These are phyloP conservation scores for Apiospora sp. DNA, from an alignment of 2,329 filamentous ascomycete genomes.

Conservation along the genomic window DNA sequence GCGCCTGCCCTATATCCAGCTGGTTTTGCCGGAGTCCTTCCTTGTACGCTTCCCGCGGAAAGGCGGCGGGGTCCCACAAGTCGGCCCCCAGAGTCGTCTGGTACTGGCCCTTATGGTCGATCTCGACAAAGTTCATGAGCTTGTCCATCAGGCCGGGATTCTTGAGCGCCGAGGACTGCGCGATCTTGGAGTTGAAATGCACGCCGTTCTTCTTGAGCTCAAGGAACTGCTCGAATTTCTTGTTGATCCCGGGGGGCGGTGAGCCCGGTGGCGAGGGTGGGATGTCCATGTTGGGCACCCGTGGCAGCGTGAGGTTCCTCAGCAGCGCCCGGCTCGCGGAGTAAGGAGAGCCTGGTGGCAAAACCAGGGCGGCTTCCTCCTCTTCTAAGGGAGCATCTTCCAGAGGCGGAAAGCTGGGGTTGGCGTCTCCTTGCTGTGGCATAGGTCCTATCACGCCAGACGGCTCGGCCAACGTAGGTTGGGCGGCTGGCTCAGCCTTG, in stretches of 20 bases:
- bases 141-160: slow-evolving; percentile 79
- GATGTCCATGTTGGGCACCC: slow-evolving; percentile 75
- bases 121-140: slow-evolving; percentile 71
- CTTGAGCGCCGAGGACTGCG: slow-evolving; percentile 69
- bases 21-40: slow-evolving; percentile 59
- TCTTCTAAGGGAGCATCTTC: slow-evolving; percentile 39
- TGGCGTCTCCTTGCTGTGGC: slow-evolving; percentile 36
- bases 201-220: slow-evolving; percentile 77
- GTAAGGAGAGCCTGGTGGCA: slow-evolving; percentile 69
- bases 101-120: slow-evolving; percentile 67
- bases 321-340: slow-evolving; percentile 69
- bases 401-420: slow-evolving; percentile 41
- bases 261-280: slow-evolving; percentile 75
- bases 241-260: slow-evolving; percentile 59
- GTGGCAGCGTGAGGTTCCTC: slow-evolving; percentile 77
- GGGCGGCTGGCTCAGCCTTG: slow-evolving; percentile 25
- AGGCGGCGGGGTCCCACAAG: slow-evolving; percentile 60
- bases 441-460: slow-evolving; percentile 41
- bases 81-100: slow-evolving; percentile 64
- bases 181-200: slow-evolving; percentile 81
- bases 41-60: slow-evolving; percentile 63
- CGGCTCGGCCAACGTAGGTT: slow-evolving; percentile 27
- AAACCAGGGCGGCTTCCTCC: slow-evolving; percentile 32
- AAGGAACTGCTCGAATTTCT: slow-evolving; percentile 78
- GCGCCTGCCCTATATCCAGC: slow-evolving; percentile 53